phyloP scores from a whole-genome alignment of 2,329 filamentous ascomycete genomes.

The Myrmaecium sp. region DNA sequence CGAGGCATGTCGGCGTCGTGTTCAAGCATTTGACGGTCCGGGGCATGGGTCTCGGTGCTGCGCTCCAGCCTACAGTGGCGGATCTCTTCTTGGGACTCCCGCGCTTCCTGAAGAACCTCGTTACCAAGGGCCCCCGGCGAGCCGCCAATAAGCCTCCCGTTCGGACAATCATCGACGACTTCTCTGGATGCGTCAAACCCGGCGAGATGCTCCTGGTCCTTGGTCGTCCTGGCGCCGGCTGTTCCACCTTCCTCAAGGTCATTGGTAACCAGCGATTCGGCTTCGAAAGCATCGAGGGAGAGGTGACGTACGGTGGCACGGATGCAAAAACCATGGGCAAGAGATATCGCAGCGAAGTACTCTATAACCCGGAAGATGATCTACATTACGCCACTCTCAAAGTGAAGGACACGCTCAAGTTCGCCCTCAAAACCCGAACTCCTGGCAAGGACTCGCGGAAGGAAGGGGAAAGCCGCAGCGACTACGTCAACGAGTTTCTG shows the following conservation, averaged over 20 bases:
- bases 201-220: constrained; percentile 58
- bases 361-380: constrained; percentile 67
- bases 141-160: constrained; percentile 35
- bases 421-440: constrained; percentile 52
- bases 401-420: constrained; percentile 56
- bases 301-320: constrained; percentile 38
- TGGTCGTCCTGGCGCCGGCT: constrained; percentile 51
- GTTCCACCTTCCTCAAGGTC: constrained; percentile 54
- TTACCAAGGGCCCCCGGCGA: constrained; percentile 24
- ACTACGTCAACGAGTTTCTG: constrained; percentile 45
- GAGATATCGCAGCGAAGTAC: constrained; percentile 45
- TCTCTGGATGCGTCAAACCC: constrained; percentile 52
- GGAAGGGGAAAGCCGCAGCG: constrained; percentile 41
- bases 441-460: constrained; percentile 44
- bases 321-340: constrained; percentile 33
- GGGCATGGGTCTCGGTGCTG: constrained; percentile 42
- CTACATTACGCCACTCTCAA: constrained; percentile 64
- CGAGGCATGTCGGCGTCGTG: constrained; percentile 49
- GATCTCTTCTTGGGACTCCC: constrained; percentile 45
- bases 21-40: constrained; percentile 49
- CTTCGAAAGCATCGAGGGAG: constrained; percentile 40
- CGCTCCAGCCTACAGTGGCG: constrained; percentile 41
- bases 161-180: constrained; percentile 47
- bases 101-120: constrained; percentile 34
- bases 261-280: constrained; percentile 47